phyloP scores from a whole-genome alignment of 2,329 filamentous ascomycete genomes.

The Cryphonectria nitschkei region DNA sequence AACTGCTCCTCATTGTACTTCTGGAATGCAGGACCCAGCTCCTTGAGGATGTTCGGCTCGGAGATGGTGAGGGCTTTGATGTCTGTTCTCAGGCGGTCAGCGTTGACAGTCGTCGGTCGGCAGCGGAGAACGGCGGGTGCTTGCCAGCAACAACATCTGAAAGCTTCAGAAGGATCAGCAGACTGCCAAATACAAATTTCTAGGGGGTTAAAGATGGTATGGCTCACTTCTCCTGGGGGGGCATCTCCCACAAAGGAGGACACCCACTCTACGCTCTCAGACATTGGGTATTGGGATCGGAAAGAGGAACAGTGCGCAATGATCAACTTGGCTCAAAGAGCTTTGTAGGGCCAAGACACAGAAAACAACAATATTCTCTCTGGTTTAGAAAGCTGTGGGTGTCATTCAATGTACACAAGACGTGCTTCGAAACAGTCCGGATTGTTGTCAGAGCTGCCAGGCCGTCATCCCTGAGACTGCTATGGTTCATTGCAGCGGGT shows the following conservation, averaged over 20 bases:
- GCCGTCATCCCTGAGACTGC: constrained; percentile 20
- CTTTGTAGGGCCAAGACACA: not conserved
- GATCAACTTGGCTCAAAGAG: not conserved
- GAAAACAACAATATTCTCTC: not conserved
- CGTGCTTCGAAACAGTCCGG: constrained; percentile 4
- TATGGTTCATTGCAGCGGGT: not conserved
- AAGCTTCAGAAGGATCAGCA: constrained; percentile 58
- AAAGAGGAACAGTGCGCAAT: not conserved
- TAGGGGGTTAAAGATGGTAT: constrained; percentile 23
- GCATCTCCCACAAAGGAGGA: constrained; percentile 92
- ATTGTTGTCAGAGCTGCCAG: constrained; percentile 21
- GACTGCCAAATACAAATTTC: constrained; percentile 15
- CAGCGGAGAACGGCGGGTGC: not conserved
- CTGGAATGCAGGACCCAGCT: constrained; percentile 82
- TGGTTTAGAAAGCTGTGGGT: not conserved
- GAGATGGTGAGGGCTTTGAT: constrained; percentile 84
- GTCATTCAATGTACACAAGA: constrained; percentile 2
- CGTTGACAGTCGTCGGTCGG: constrained; percentile 5
- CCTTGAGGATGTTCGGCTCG: constrained; percentile 67
- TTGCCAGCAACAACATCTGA: constrained; percentile 86
- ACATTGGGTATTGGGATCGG: constrained; percentile 33
- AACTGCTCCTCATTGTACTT: constrained; percentile 98
- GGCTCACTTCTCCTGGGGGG: constrained; percentile 88
- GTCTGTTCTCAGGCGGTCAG: constrained; percentile 56
- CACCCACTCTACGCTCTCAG: constrained; percentile 59